phyloP scores from a whole-genome alignment of 2,329 filamentous ascomycete species.

The Cadophora malorum region DNA sequence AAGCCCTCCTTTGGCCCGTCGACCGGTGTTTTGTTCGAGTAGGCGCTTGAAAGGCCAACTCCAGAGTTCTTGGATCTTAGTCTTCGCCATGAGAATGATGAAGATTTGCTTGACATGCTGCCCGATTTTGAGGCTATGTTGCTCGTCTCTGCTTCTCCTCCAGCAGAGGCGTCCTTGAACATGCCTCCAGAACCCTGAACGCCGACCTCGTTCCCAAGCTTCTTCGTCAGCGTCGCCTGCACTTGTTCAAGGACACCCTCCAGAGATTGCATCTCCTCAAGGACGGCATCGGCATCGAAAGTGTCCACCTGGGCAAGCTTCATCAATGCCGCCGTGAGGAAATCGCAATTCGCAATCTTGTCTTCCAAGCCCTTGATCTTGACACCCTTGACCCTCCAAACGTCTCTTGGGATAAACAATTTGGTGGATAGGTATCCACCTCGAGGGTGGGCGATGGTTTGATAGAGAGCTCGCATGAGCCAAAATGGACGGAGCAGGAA shows the following conservation, averaged over 20 bases:
- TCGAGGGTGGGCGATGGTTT: slow-evolving; percentile 88
- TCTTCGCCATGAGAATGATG: slow-evolving; percentile 88
- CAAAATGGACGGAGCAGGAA: slow-evolving; percentile 93
- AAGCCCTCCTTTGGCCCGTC: slow-evolving; percentile 63
- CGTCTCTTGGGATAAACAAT: slow-evolving; percentile 89
- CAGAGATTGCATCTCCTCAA: slow-evolving; percentile 92
- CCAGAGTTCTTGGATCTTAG: slow-evolving; percentile 88
- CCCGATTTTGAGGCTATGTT: slow-evolving; percentile 53
- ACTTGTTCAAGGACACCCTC: slow-evolving; percentile 88
- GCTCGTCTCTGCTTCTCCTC: slow-evolving; percentile 52
- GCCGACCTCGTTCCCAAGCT: slow-evolving; percentile 92
- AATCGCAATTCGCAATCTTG: slow-evolving; percentile 90
- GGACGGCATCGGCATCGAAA: slow-evolving; percentile 86
- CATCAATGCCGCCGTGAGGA: slow-evolving; percentile 85
- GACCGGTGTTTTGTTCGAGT: slow-evolving; percentile 54
- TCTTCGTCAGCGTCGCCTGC: slow-evolving; percentile 77
- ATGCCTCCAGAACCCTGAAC: slow-evolving; percentile 74
- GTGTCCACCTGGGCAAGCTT: slow-evolving; percentile 86
- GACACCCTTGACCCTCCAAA: slow-evolving; percentile 92
- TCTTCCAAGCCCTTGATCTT: slow-evolving; percentile 93
- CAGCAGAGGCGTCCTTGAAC: slow-evolving; percentile 72
- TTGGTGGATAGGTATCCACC: slow-evolving; percentile 92
- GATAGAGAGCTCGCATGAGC: slow-evolving; percentile 94
- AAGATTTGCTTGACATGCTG: slow-evolving; percentile 75
- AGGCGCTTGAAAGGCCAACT: slow-evolving; percentile 60